A percentile compares a stretch with the other conserved stretches of the same genome.
These are phyloP conservation scores for Anastatica hierochuntica DNA, from an alignment of 345 rosid genomes.

Conservation along the genomic window DNA sequence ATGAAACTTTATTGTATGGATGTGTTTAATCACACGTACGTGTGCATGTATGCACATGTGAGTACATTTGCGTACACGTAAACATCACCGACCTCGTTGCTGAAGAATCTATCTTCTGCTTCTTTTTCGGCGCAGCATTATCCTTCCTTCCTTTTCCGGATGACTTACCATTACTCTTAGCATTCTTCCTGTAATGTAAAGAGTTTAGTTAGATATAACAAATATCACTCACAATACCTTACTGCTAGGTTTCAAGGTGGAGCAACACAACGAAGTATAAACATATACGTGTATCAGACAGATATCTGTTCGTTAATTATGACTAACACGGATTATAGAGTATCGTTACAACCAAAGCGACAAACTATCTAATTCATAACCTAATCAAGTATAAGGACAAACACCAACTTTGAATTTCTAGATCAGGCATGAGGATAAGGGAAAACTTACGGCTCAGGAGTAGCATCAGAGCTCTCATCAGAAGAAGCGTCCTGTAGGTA, in stretches of 20 bases:
- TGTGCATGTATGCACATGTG: neutral
- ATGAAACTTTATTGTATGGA: neutral
- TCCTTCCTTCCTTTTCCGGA: neutral
- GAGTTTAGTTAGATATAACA: neutral
- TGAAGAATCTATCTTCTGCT: neutral
- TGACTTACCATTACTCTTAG: neutral
- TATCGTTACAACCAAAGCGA: no score
- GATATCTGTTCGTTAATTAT: neutral
- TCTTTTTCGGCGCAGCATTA: neutral
- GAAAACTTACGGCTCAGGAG: constrained; percentile 17
- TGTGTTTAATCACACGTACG: neutral
- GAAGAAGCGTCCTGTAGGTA: neutral
- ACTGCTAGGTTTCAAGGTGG: neutral
- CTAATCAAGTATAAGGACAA: neutral
- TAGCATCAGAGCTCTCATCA: neutral
- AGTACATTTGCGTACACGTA: neutral
- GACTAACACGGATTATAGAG: neutral
- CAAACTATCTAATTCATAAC: neutral
- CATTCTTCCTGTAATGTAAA: neutral
- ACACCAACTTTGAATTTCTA: neutral
- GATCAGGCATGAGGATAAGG: neutral
- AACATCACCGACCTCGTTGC: neutral
- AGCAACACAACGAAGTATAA: neutral
- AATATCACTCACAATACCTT: neutral
- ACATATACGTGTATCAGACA: neutral